Evolutionary conservation across 331 rosid species (phyloP), one percentile per base, ranked within the genome.

Genomic region (Quercus phellos): DNA sequence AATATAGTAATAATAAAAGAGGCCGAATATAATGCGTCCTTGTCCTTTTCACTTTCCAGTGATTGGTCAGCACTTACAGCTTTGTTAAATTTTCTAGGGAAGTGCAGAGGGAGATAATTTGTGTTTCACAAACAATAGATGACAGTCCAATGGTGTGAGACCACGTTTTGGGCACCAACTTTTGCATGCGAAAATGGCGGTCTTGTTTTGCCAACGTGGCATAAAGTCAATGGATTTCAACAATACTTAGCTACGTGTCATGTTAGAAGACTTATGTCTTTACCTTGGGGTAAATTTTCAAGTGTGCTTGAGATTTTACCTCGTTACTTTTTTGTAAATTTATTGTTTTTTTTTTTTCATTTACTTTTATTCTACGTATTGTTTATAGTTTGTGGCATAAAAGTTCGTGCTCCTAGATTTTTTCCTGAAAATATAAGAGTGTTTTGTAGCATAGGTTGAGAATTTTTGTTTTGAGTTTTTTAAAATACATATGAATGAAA

Each of bases 1-100:
- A 30, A 34, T 74, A 56, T 0, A 8, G 46, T 38, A 38, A 38
- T 58, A 78, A 19, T 38, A 58, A 30, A 21, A 60, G 69, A 26
- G 71, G 63, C 61, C 87, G 82, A 84, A 75, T 66, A 75, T 51
- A 79, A 70, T 76, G 82, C 60, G 43, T 30, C 54, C 74, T 74
- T 85, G 88, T 83, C 83, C 80, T 64, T 69, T 76, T 80, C 72
- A 43, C 76, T 70, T 85, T 79, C 17, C 30, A 56, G 55, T 60
- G 53, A 53, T 72, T 17, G 83, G 81, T 70, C 67, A 30, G 43
- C 71, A 30, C 50, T 30, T 6, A 7, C 50, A 66, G 51, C 51
- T 32, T 18, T 61, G 51, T 66, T 66, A 18, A 18, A 32, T 66
- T 66, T 66, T 9, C 71, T 34, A 17, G 51, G 51, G 51, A 66